A percentile compares a stretch with the other conserved stretches of the same genome.
phyloP scores from a whole-genome alignment of 2,329 filamentous ascomycete species.

The Beauveria sp. region DNA sequence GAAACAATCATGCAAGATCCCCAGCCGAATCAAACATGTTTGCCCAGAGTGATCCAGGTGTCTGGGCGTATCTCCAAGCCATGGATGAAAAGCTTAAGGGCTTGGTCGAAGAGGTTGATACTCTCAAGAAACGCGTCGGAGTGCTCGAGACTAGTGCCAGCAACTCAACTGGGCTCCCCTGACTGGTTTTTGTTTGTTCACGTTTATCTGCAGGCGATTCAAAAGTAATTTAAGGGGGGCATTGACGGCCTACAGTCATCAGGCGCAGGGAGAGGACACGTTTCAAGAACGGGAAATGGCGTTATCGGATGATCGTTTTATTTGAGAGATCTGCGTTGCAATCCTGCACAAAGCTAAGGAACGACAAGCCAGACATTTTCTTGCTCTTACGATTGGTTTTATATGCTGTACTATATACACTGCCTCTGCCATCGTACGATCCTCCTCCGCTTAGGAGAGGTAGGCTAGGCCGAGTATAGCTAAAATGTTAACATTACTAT shows the following conservation, averaged over 20 bases:
- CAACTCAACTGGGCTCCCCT: neutral
- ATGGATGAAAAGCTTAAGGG: constrained; percentile 50
- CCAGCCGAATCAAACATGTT: constrained; percentile 59
- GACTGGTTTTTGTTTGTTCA: neutral
- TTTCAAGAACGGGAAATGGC: constrained; percentile 9
- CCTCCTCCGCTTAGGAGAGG: neutral
- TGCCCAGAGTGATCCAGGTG: constrained; percentile 49
- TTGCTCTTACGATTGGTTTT: neutral
- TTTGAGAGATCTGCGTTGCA: neutral
- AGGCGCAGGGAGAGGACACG: neutral
- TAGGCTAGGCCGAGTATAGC: neutral
- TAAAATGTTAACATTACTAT: neutral
- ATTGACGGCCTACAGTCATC: neutral
- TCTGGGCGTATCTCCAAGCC: constrained; percentile 66
- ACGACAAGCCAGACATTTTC: neutral
- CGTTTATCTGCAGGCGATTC: neutral
- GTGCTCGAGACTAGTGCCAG: constrained; percentile 18
- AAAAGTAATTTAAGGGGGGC: neutral
- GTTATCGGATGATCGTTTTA: constrained; percentile 8
- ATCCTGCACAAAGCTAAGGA: neutral
- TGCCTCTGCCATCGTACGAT: neutral
- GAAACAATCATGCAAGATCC: constrained; percentile 26
- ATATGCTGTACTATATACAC: neutral
- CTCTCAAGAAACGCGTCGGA: constrained; percentile 28
- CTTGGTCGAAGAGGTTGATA: constrained; percentile 27